phyloP scores from a whole-genome alignment of 1,284 basidiomycete genomes.

The Neolentinus lepideus region DNA sequence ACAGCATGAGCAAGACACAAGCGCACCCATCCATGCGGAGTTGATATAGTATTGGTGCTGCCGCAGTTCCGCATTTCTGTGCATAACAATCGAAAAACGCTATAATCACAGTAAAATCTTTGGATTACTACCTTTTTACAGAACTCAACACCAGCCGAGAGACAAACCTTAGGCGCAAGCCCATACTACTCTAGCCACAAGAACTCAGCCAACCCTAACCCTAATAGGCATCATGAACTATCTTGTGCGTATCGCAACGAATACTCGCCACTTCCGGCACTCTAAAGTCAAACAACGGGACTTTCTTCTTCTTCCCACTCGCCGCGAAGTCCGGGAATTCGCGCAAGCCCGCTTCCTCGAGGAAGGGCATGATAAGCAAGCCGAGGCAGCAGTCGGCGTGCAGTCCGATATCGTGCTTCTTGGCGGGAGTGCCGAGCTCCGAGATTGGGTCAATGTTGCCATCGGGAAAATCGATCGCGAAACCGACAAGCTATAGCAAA shows the following conservation, averaged over 20 bases:
- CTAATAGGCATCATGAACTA: conserved; percentile 22
- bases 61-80: conserved; percentile 67
- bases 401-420: conserved; percentile 72
- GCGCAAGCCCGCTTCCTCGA: conserved; percentile 49
- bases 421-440: conserved; percentile 72
- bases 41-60: conserved; percentile 82
- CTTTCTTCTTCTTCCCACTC: not conserved
- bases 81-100: conserved; percentile 95
- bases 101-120: conserved; percentile 22
- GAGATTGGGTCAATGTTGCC: conserved; percentile 88
- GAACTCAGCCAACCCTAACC: conserved; percentile 2
- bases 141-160: conserved; percentile 1
- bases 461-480: conserved; percentile 89
- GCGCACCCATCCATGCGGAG: conserved; percentile 68
- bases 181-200: conserved; percentile 48
- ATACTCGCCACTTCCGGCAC: conserved; percentile 86
- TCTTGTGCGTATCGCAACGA: conserved; percentile 91
- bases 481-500: conserved; percentile 69
- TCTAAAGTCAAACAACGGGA: conserved; percentile 74
- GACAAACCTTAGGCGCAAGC: conserved; percentile 73
- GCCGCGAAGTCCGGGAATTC: conserved; percentile 14
- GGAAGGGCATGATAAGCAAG: conserved; percentile 87
- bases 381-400: conserved; percentile 95
- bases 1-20: conserved; percentile 3
- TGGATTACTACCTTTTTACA: not conserved